These are phyloP conservation scores for Boletus bicolor DNA, from an alignment of 768 basidiomycete genomes.

Conservation along the genomic window DNA sequence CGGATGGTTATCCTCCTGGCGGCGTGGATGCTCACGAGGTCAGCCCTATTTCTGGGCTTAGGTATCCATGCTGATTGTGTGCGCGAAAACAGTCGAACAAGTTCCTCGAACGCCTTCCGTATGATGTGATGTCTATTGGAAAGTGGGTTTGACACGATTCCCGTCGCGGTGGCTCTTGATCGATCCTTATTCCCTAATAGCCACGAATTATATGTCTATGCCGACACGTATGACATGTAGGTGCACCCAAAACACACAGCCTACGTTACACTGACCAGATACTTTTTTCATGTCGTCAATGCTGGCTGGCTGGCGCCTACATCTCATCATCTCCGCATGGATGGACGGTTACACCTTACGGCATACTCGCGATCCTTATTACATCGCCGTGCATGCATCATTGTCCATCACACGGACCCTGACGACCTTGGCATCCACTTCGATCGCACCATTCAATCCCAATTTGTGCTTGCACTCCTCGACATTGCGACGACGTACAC, in stretches of 20 bases:
- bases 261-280: conserved; percentile 2
- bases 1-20: conserved; percentile 69
- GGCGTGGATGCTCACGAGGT: conserved; percentile 71
- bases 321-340: neutral
- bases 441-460: conserved; percentile 2
- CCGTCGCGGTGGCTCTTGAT: too few relatives aligned
- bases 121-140: conserved; percentile 82
- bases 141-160: conserved; percentile 48
- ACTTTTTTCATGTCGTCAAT: neutral
- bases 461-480: neutral
- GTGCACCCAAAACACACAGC: conserved; percentile 4
- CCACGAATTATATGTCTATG: conserved; percentile 81
- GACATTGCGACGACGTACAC: neutral
- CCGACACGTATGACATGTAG: conserved; percentile 64
- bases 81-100: conserved; percentile 55
- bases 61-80: neutral
- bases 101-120: conserved; percentile 69
- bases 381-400: neutral
- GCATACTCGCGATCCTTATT: neutral
- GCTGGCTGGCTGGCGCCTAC: neutral
- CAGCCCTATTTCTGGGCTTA: conserved; percentile 10
- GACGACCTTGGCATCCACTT: conserved; percentile 4
- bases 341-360: neutral
- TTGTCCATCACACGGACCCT: neutral
- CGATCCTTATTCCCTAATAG: conserved; percentile 32